Evolutionary conservation across 2,329 filamentous ascomycete genomes (phyloP), one percentile per base, ranked within the genome.

Genomic region (Fusarium devonianum): DNA sequence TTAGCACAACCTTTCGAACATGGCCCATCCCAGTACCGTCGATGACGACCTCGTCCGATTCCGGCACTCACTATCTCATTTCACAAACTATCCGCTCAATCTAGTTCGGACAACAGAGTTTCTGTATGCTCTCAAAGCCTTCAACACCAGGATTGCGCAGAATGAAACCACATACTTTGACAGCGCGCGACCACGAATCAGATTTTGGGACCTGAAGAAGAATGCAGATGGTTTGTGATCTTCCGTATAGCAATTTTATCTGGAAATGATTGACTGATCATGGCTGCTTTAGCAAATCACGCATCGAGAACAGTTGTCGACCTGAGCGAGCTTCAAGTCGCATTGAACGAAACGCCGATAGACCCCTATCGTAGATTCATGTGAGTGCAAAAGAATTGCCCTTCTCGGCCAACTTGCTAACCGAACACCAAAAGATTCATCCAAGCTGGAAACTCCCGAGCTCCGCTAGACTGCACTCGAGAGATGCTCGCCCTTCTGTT

Each of bases 301-400:
- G 17, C 14, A 4, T 13, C 12, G 5, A 30, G 16, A 5, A 23
- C 16, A 4, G 13, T 4, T 6, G 2, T 4, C 18, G 8, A 40
- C 17, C 2, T 34, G 26, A 21, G 7, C 14, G 21, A 21, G n/a
- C 34, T 49, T 4, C 13, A 11, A 34, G 18, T 9, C 2, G 22
- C 34, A 7, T 8, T 49, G 7, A 22, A 13, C 5, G 9, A 23
- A 26, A 32, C n/a, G 3, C 10, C 46, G 7, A 22, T 7, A 12
- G 46, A 49, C 23, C 46, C 46, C 10, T 39, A 2, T 6, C 40
- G 46, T n/a, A 49, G 46, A 34, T 39, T 44, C 19, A 26, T 49
- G 46, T 49, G 33, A 6, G 33, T 13, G 19, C 2, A 30, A 5
- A 5, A 19, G 21, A 18, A n/a, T 18, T 13, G 2, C n/a, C 9